Percentiles rank a stretch among this genome's conserved stretches.
These are phyloP conservation scores for Psilocybe cyanescens DNA, from an alignment of 768 basidiomycete genomes.

Conservation along the genomic window DNA sequence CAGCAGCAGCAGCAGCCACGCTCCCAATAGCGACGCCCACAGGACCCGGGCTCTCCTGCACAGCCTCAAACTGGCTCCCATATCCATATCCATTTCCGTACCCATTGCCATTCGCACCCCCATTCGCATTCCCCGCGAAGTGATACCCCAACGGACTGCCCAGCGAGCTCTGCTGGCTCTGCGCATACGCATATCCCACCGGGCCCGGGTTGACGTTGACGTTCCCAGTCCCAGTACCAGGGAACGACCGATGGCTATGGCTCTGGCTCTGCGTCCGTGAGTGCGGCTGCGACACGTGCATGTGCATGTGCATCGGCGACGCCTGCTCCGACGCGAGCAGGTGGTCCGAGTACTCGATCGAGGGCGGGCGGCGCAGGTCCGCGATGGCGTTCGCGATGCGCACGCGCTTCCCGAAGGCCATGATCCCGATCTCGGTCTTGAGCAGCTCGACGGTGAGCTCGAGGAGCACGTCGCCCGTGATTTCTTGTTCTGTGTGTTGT, in stretches of 20 bases:
- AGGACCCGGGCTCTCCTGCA: background rate
- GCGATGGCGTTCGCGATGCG: conserved; percentile 92
- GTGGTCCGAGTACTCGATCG: conserved; percentile 57
- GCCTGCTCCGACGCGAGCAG: conserved; percentile 29
- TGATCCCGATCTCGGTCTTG: conserved; percentile 91
- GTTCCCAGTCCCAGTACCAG: conserved; percentile 28
- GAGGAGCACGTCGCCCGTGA: conserved; percentile 94
- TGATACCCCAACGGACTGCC: conserved; percentile 38
- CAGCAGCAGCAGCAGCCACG: conserved; percentile 6
- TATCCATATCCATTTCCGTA: background rate
- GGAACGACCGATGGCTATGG: conserved; percentile 49
- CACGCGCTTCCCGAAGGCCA: conserved; percentile 92
- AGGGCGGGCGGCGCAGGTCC: conserved; percentile 79
- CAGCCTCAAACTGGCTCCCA: too few relatives aligned
- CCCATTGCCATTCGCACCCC: background rate
- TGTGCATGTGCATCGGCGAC: conserved; percentile 35
- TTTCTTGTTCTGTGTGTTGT: conserved; percentile 97
- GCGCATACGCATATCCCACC: conserved; percentile 27
- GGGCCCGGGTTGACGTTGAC: background rate
- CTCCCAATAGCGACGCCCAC: background rate
- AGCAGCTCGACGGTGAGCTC: conserved; percentile 92
- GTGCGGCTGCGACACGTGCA: conserved; percentile 38
- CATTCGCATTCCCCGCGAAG: background rate
- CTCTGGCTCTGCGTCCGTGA: conserved; percentile 47
- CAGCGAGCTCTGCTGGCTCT: conserved; percentile 44